Evolutionary conservation across 805 yeast species (phyloP).

Genomic region (Helenozyma rhizophorensis): DNA sequence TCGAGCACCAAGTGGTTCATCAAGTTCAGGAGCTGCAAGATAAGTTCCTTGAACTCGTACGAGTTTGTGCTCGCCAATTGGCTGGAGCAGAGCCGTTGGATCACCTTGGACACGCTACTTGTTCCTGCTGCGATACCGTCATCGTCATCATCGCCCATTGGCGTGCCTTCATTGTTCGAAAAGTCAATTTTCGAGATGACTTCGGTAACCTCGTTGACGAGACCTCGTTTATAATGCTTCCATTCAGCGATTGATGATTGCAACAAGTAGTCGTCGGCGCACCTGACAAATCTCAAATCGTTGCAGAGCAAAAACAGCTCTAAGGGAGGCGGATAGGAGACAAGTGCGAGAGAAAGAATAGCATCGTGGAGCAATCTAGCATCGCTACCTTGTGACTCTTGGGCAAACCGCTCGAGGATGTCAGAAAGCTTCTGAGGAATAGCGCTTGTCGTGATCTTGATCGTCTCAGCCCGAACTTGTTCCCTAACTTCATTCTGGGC

Average conservation of each 20-base stretch:
- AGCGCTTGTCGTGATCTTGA: slow-evolving; percentile 1
- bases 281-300: slow-evolving; percentile 26
- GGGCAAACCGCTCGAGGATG: slow-evolving; percentile 20
- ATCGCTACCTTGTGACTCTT: slow-evolving; percentile 18
- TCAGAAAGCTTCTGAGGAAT: slow-evolving; percentile 20
- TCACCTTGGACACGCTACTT: slow-evolving; percentile 14
- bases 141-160: slow-evolving; percentile 6
- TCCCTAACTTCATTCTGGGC: too few species aligned
- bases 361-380: slow-evolving; percentile 20
- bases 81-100: slow-evolving; percentile 14
- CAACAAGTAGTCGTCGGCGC: slow-evolving; percentile 11
- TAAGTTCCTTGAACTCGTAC: slow-evolving; percentile 22
- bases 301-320: slow-evolving; percentile 33
- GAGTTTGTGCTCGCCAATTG: slow-evolving; percentile 24
- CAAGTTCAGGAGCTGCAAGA: slow-evolving; percentile 24
- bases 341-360: slow-evolving; percentile 27
- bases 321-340: slow-evolving; percentile 28
- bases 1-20: slow-evolving; percentile 26
- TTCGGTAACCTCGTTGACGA: slow-evolving; percentile 17
- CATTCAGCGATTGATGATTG: slow-evolving; percentile 16
- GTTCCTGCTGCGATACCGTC: too few species aligned
- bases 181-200: slow-evolving; percentile 15
- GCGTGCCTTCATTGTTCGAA: slow-evolving; percentile 10
- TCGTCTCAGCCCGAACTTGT: too few species aligned
- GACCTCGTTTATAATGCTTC: slow-evolving; percentile 16